These are phyloP conservation scores for Kwoniella bestiolae DNA, from an alignment of 768 basidiomycete species.

Conservation along the genomic window DNA sequence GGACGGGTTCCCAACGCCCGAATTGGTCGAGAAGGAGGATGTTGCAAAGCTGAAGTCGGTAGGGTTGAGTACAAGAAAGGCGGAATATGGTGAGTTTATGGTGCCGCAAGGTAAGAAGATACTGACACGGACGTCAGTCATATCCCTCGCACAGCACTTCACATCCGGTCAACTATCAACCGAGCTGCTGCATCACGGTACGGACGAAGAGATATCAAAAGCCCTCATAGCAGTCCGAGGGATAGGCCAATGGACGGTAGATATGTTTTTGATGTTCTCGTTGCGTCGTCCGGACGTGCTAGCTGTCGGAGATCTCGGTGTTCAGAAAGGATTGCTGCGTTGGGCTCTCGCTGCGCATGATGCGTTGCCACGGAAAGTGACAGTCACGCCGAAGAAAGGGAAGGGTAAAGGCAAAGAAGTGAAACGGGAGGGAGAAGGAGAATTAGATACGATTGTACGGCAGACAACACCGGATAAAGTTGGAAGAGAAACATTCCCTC, in stretches of 20 bases:
- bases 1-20: conserved; percentile 69
- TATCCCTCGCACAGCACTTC: conserved; percentile 78
- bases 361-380: conserved; percentile 22
- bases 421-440: conserved; percentile 20
- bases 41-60: conserved; percentile 68
- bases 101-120: not conserved
- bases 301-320: conserved; percentile 76
- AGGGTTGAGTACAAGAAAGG: conserved; percentile 82
- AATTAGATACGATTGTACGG: conserved; percentile 32
- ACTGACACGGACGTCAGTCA: conserved; percentile 61
- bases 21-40: conserved; percentile 69
- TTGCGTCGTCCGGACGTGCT: conserved; percentile 81
- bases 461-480: conserved; percentile 1
- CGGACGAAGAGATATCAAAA: conserved; percentile 75
- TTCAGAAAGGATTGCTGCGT: conserved; percentile 64
- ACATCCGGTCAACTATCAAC: conserved; percentile 78
- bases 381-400: conserved; percentile 1
- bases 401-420: conserved; percentile 20
- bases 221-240: conserved; percentile 79
- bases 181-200: conserved; percentile 69
- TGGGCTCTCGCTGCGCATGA: conserved; percentile 55
- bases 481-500: conserved; percentile 9
- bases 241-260: conserved; percentile 72
- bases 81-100: conserved; percentile 73
- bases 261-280: conserved; percentile 92